A percentile compares a stretch with the other conserved stretches of the same genome.
These are phyloP conservation scores for Effrenium voratum DNA, from an alignment of 73 alveolate species.

Conservation along the genomic window DNA sequence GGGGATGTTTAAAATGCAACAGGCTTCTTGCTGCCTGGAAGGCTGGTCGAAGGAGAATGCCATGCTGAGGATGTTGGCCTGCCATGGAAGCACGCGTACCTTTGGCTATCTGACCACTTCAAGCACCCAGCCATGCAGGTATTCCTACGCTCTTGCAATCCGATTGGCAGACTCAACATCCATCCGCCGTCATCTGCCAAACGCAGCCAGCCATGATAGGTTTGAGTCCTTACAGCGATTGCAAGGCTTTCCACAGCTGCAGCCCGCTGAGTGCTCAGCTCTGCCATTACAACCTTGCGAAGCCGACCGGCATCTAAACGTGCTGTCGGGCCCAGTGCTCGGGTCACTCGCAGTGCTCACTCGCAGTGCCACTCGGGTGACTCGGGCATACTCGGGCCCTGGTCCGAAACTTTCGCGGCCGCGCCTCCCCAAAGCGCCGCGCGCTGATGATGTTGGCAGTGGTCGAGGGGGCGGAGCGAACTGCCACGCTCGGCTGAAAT, in stretches of 20 bases:
- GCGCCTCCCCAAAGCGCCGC: slow-evolving; percentile 56
- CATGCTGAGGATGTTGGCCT: slow-evolving; percentile 90
- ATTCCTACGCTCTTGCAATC: background rate
- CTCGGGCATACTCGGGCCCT: too few relatives aligned
- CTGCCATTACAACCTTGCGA: slow-evolving; percentile 41
- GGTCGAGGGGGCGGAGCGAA: slow-evolving; percentile 87
- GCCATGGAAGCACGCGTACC: background rate
- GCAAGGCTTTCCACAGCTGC: background rate
- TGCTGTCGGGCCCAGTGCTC: too few relatives aligned
- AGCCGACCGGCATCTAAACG: too few relatives aligned
- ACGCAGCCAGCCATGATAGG: slow-evolving; percentile 72
- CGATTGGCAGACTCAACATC: slow-evolving; percentile 31
- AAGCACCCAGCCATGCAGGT: too few relatives aligned
- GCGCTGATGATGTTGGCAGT: slow-evolving; percentile 86
- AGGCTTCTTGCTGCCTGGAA: background rate
- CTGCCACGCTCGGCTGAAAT: slow-evolving; percentile 72
- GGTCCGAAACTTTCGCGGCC: background rate
- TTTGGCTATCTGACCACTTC: too few relatives aligned
- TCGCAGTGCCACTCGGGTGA: too few relatives aligned
- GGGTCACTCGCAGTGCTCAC: too few relatives aligned
- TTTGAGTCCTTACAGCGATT: slow-evolving; percentile 24
- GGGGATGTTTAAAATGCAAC: background rate
- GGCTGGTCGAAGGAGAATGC: slow-evolving; percentile 65
- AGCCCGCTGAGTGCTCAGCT: background rate
- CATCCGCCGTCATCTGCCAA: slow-evolving; percentile 64